Conservation (phyloP, 768 basidiomycete species). For the Boletus sp. region DNA sequence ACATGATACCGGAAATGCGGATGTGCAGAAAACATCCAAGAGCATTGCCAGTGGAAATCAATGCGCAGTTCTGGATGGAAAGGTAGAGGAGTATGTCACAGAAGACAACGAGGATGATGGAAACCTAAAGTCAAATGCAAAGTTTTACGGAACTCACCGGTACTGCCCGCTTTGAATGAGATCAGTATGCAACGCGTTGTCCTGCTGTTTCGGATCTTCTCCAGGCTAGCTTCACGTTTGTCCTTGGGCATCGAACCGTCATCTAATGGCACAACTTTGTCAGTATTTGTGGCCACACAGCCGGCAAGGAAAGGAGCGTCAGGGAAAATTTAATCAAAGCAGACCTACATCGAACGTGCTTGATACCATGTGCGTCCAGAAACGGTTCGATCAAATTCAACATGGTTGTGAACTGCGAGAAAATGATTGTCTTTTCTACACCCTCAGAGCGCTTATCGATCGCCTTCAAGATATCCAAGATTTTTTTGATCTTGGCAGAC, state of each 20-base stretch:
- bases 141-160: slow-evolving; percentile 48
- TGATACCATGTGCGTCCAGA: slow-evolving; percentile 60
- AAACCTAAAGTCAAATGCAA: not conserved
- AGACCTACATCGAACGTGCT: slow-evolving; percentile 82
- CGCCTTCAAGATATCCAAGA: slow-evolving; percentile 65
- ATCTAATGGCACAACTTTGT: slow-evolving; percentile 46
- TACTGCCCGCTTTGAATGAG: slow-evolving; percentile 94
- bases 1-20: not conserved
- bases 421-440: slow-evolving; percentile 92
- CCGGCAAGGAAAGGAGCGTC: not conserved
- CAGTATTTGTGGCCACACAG: not conserved
- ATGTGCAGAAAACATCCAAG: not conserved
- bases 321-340: not conserved
- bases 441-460: slow-evolving; percentile 56
- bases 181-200: slow-evolving; percentile 78
- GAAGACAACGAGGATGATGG: not conserved
- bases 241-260: slow-evolving; percentile 82
- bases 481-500: slow-evolving; percentile 86
- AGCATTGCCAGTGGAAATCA: not conserved
- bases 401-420: slow-evolving; percentile 90
- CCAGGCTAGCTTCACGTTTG: slow-evolving; percentile 71
- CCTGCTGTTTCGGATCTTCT: slow-evolving; percentile 62
- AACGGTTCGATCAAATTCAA: slow-evolving; percentile 86
- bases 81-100: not conserved
- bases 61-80: not conserved